phyloP scores from a whole-genome alignment of 2,329 filamentous ascomycete species.

The Aspergillus clavatus region DNA sequence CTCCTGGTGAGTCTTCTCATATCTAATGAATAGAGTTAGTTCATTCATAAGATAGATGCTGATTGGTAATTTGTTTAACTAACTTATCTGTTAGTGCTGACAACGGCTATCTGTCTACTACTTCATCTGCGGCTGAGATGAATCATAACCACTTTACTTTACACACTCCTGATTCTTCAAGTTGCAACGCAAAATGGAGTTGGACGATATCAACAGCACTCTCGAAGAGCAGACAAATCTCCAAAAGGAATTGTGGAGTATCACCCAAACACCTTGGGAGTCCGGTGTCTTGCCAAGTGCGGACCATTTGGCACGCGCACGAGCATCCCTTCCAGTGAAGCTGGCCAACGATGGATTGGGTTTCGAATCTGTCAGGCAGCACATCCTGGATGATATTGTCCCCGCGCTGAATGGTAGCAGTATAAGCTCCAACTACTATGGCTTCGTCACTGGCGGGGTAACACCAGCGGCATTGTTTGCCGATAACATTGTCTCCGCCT shows the following conservation, averaged over 20 bases:
- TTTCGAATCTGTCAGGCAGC: conserved; percentile 29
- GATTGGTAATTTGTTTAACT: neutral
- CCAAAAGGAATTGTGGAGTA: conserved; percentile 28
- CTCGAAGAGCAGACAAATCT: conserved; percentile 17
- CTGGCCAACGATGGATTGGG: conserved; percentile 28
- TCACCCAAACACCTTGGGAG: conserved; percentile 25
- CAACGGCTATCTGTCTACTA: no score
- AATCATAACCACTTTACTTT: neutral
- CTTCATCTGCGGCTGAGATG: no score
- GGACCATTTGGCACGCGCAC: conserved; percentile 26
- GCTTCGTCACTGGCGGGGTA: conserved; percentile 79
- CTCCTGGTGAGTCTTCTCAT: no score
- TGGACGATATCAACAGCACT: conserved; percentile 4
- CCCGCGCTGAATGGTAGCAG: conserved; percentile 63
- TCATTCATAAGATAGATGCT: neutral
- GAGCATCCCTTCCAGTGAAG: conserved; percentile 27
- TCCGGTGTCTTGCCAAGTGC: conserved; percentile 30
- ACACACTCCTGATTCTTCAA: neutral
- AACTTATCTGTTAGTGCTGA: neutral
- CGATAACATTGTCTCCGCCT: conserved; percentile 74
- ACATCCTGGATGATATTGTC: conserved; percentile 40
- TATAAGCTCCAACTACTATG: conserved; percentile 68
- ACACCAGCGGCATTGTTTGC: conserved; percentile 76
- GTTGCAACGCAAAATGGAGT: conserved; percentile 11
- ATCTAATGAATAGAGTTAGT: no score